Conservation (phyloP, 2,329 filamentous ascomycete genomes). For the Berkeleyomyces basicola region DNA sequence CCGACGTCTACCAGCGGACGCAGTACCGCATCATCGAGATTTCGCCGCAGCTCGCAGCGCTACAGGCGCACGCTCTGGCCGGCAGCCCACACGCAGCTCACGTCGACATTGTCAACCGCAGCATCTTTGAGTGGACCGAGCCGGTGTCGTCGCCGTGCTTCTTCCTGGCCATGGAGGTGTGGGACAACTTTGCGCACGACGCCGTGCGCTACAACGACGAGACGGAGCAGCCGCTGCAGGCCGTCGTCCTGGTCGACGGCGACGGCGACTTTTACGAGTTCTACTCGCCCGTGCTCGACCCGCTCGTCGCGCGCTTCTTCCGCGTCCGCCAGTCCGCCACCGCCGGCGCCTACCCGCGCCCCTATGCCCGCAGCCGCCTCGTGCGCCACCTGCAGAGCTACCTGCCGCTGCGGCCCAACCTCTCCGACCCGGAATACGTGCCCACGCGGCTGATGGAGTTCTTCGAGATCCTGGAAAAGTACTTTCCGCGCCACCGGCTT, state of each 20-base stretch:
- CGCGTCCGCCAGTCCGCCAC: conserved; percentile 68
- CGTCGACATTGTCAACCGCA: conserved; percentile 87
- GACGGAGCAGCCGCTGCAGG: conserved; percentile 73
- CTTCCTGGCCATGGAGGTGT: conserved; percentile 94
- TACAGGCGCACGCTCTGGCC: conserved; percentile 58
- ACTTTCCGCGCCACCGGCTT: conserved; percentile 80
- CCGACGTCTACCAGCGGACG: conserved; percentile 84
- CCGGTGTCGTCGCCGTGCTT: conserved; percentile 89
- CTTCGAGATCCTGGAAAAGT: conserved; percentile 74
- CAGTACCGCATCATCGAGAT: conserved; percentile 96
- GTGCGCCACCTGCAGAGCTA: conserved; percentile 45
- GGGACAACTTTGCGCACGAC: conserved; percentile 97
- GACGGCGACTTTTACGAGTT: conserved; percentile 90
- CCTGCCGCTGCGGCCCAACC: conserved; percentile 56
- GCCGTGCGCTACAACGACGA: conserved; percentile 54
- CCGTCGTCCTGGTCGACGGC: conserved; percentile 69
- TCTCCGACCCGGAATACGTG: conserved; percentile 78
- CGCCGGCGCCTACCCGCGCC: conserved; percentile 43
- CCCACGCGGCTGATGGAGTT: conserved; percentile 93
- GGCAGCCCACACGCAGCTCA: conserved; percentile 59
- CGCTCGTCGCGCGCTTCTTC: conserved; percentile 66
- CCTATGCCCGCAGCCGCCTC: conserved; percentile 36
- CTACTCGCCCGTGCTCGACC: conserved; percentile 67
- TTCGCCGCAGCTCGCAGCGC: conserved; percentile 57
- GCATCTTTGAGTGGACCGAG: conserved; percentile 83